Evolutionary conservation across 148 eudicot genomes (phyloP), one percentile per base, ranked within the genome.

Genomic region (Euryodendron excelsum): DNA sequence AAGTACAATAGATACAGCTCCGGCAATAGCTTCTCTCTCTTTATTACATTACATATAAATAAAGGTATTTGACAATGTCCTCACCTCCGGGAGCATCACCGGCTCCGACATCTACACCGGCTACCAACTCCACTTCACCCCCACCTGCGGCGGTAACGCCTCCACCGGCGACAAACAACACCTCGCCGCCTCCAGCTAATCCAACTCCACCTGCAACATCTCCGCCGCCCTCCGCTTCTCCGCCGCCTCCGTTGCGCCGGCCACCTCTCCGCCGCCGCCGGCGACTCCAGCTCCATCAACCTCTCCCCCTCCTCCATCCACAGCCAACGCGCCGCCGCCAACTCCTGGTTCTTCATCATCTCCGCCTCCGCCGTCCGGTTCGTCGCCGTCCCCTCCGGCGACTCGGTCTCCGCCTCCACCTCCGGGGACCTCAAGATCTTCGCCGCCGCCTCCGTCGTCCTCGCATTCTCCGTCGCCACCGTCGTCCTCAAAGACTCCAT

Each of bases 351-450:
- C 45, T 41, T 27, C 72, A 5, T n/a, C 81, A 5, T n/a, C 81
- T 6, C 68, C 86, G 18, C 81, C 81, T 0, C 66, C 87, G 3
- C 60, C 76, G 11, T 20, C 84, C 0, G 73, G 81, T 1, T 84
- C 90, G 1, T 31, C 88, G 8, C 85, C 90, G 2, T 78, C 93
- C 2, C 59, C 86, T 0, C 33, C 90, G 4, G 30, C 88, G 9
- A n/a, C n/a, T n/a, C n/a, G n/a, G n/a, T n/a, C n/a, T n/a, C n/a
- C n/a, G 7, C n/a, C n/a, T n/a, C n/a, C n/a, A 5, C 45, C 45
- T 41, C 45, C 45, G 45, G 45, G 7, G 0, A 41, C 45, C 3
- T 39, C 44, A 39, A 41, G 9, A 9, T 41, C 45, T 1, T 60
- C 91, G 2, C 27, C 79, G 7, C 72, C 88, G 0, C 65, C 91